phyloP scores from a whole-genome alignment of 2,329 filamentous ascomycete genomes.

The Aspergillus sp. region DNA sequence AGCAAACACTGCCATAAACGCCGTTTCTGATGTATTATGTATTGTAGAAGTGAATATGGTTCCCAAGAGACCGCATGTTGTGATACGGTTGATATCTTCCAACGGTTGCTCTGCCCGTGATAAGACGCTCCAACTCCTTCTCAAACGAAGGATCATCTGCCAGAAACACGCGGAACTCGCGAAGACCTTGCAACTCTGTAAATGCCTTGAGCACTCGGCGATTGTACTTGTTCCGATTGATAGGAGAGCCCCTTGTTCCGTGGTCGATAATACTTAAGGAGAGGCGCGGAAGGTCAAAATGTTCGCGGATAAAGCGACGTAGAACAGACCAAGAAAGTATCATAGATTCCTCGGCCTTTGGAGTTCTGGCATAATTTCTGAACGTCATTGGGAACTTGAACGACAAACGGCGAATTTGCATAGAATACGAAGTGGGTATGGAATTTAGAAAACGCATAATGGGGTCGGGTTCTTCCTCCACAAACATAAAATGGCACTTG shows the following conservation, averaged over 20 bases:
- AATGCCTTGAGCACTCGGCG: conserved; percentile 22
- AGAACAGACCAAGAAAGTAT: conserved; percentile 24
- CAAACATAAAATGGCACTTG: conserved; percentile 21
- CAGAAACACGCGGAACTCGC: conserved; percentile 21
- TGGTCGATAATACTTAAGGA: conserved; percentile 23
- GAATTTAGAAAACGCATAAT: conserved; percentile 21
- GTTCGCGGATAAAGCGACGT: conserved; percentile 30
- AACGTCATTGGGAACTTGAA: conserved; percentile 21
- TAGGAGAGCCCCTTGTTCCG: conserved; percentile 3
- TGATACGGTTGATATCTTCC: not conserved
- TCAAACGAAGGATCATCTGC: conserved; percentile 21
- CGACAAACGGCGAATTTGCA: conserved; percentile 20
- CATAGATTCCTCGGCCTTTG: conserved; percentile 8
- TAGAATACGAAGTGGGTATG: conserved; percentile 21
- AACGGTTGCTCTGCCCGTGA: conserved; percentile 12
- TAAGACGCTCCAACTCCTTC: conserved; percentile 14
- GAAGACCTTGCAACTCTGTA: conserved; percentile 17
- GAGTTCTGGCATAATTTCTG: conserved; percentile 8
- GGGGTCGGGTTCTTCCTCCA: conserved; percentile 23
- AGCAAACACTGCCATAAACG: not conserved
- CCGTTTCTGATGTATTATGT: not conserved
- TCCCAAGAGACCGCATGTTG: not conserved
- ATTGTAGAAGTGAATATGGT: not conserved
- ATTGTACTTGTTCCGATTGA: conserved; percentile 17
- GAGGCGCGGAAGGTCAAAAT: conserved; percentile 22